phyloP scores from a whole-genome alignment of 2,329 filamentous ascomycete genomes.

The Orbilia ellipsospora region DNA sequence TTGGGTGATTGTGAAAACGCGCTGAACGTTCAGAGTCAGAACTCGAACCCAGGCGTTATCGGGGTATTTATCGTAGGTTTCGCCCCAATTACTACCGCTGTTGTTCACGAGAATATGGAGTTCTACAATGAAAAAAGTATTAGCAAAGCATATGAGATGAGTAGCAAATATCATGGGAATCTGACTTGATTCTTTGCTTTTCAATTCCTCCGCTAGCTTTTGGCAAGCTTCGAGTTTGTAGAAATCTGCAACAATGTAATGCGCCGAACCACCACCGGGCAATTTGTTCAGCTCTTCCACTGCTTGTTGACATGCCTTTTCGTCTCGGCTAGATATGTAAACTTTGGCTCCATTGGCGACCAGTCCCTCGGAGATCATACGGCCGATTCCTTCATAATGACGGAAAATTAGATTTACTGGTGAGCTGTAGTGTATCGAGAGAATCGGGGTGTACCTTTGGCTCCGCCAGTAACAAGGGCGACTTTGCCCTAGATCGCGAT shows the following conservation, averaged over 20 bases:
- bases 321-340: conserved; percentile 76
- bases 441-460: conserved; percentile 56
- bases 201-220: conserved; percentile 70
- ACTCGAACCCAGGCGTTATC: conserved; percentile 67
- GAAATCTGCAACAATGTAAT: conserved; percentile 72
- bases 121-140: conserved; percentile 59
- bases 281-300: conserved; percentile 69
- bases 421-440: conserved; percentile 1
- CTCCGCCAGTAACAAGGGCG: conserved; percentile 70
- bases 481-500: conserved; percentile 66
- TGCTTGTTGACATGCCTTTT: conserved; percentile 71
- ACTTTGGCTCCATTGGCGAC: conserved; percentile 74
- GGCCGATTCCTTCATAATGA: conserved; percentile 68
- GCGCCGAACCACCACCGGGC: conserved; percentile 67
- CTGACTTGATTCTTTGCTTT: conserved; percentile 65
- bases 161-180: conserved; percentile 17
- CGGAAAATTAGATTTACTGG: neutral
- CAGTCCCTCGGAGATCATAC: conserved; percentile 75
- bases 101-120: conserved; percentile 76
- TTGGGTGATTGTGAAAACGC: conserved; percentile 73
- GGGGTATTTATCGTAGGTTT: conserved; percentile 70
- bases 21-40: conserved; percentile 72
- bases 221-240: conserved; percentile 71
- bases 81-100: conserved; percentile 74
- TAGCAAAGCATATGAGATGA: neutral